Percentiles rank a stretch among this genome's conserved stretches.
These are phyloP conservation scores for Penicillium arizonense DNA, from an alignment of 495 filamentous ascomycete genomes.

Conservation along the genomic window DNA sequence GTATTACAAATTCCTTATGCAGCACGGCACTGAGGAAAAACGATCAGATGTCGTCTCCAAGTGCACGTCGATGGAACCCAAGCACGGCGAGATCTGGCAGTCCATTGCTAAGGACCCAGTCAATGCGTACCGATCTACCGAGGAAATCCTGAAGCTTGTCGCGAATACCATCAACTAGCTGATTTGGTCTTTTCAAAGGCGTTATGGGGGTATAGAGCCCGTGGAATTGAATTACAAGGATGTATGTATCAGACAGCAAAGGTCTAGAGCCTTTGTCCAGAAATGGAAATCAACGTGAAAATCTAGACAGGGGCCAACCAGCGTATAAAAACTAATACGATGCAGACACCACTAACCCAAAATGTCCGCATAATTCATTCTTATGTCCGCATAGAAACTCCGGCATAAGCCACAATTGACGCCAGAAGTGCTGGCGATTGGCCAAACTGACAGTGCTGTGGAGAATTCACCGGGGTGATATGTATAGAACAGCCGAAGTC, in stretches of 20 bases:
- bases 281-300: too few relatives aligned
- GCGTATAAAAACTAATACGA: too few relatives aligned
- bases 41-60: constrained; percentile 72
- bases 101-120: constrained; percentile 77
- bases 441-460: too few relatives aligned
- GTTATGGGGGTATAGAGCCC: constrained; percentile 4
- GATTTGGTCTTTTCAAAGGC: constrained; percentile 2
- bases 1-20: constrained; percentile 89
- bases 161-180: constrained; percentile 39
- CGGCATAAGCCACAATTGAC: too few relatives aligned
- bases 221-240: constrained; percentile 7
- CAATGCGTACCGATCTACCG: constrained; percentile 67
- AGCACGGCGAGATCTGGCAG: constrained; percentile 93
- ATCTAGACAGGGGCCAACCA: too few relatives aligned
- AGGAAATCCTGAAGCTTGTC: constrained; percentile 81
- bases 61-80: constrained; percentile 74
- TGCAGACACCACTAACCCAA: too few relatives aligned
- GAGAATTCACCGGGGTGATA: too few relatives aligned
- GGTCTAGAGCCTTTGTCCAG: neutral
- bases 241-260: neutral
- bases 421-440: too few relatives aligned
- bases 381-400: too few relatives aligned
- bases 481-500: too few relatives aligned
- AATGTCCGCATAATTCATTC: too few relatives aligned
- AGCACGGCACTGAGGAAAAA: constrained; percentile 95